phyloP scores from a whole-genome alignment of 495 filamentous ascomycete species.

The Xylaria longipes region DNA sequence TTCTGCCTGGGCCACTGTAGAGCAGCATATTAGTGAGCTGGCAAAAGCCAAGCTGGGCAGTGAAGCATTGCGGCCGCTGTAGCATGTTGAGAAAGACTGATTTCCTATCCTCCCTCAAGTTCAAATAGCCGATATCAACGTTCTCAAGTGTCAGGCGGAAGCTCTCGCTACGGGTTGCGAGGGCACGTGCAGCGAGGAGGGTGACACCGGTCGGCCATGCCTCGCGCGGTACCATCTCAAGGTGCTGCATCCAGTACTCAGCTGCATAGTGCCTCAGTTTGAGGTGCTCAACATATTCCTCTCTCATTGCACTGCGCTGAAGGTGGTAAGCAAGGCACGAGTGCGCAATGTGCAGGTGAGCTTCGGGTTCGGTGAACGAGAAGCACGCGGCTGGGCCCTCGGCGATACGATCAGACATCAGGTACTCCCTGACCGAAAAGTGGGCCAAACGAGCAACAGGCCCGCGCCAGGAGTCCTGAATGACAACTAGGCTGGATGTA shows the following conservation, averaged over 20 bases:
- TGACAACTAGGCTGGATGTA: slow-evolving; percentile 13
- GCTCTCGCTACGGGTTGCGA: slow-evolving; percentile 8
- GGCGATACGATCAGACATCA: slow-evolving; percentile 23
- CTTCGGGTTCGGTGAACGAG: slow-evolving; percentile 12
- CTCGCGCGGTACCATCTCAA: slow-evolving; percentile 21
- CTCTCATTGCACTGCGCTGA: not conserved
- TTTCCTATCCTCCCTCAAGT: too few relatives aligned
- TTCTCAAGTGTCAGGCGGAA: not conserved
- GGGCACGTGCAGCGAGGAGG: slow-evolving; percentile 2
- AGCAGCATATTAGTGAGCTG: slow-evolving; percentile 27
- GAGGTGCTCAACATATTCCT: not conserved
- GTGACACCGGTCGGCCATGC: not conserved
- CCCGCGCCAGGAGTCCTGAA: too few relatives aligned
- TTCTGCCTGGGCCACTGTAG: not conserved
- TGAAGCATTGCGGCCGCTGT: slow-evolving; percentile 27
- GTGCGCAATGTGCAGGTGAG: slow-evolving; percentile 23
- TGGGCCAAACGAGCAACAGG: slow-evolving; percentile 30
- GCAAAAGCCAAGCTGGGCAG: not conserved
- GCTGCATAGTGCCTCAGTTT: not conserved
- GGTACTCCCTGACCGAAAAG: slow-evolving; percentile 40
- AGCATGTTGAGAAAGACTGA: too few relatives aligned
- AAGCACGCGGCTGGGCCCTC: not conserved
- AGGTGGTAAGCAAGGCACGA: slow-evolving; percentile 11
- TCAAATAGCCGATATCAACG: too few relatives aligned
- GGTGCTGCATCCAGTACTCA: not conserved